Base-by-base conservation (phyloP, 352 stramenopile species). In the Phytophthora constricta region DNA sequence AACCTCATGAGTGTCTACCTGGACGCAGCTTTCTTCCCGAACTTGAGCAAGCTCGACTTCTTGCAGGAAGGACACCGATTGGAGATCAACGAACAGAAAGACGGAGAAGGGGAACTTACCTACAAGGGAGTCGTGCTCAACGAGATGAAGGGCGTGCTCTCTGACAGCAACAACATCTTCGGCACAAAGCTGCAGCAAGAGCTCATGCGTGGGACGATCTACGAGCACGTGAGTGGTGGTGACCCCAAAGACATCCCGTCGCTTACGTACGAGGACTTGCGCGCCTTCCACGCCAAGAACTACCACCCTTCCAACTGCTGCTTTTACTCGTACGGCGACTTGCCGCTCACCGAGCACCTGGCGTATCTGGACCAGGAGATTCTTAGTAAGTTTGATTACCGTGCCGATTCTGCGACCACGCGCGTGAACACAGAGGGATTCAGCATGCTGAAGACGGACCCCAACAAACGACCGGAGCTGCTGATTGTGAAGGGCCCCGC, bases 131-230 rank as follows among this genome's bases (percentile, higher is more conserved):
- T 99, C n/a, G 97, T 99, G n/a, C 98, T 98, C 73, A 99, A 99
- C 70, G 97, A 99, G 82, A 99, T 99, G 98, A 99, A 99, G 74
- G 97, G 98, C 46, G 95, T 98, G 5, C 96, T 99, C 62, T 98
- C 93, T 14, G 96, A 94, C 60, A 94, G 95, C 49, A 96, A 98
- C 74, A 98, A 94, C 37, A 74, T 98, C 16, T 90, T 99, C 46
- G 86, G 82, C 27, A 93, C 93, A 31, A 91, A 88, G 50, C 77
- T 97, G 43, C 96, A 99, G 74, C 80, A 95, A 58, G 86, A 84
- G 41, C 80, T 99, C 27, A 97, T 99, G 67, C 73, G 97, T 76
- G 80, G 92, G 71, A 74, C 81, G 26, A 90, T 93, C 69, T 96
- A 96, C 59, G 79, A 87, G 47, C 85, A 96, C 62, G 81, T 95